phyloP scores from a whole-genome alignment of 2,329 filamentous ascomycete genomes.

The Sporothrix brunneoviolacea region DNA sequence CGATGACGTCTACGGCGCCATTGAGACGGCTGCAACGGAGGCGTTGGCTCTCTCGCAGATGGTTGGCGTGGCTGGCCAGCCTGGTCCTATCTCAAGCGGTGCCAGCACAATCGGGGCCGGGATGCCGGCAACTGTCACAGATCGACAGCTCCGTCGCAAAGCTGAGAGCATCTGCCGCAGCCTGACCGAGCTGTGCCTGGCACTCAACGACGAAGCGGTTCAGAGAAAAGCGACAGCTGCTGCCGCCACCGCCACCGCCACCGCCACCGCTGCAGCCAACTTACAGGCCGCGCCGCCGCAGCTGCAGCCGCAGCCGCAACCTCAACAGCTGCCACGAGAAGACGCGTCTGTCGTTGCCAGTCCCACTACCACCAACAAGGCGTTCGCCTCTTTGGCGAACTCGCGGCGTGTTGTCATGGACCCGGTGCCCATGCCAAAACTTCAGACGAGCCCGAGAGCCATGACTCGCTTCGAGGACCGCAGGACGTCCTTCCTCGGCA shows the following conservation, averaged over 20 bases:
- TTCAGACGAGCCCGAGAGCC: conserved; percentile 31
- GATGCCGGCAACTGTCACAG: conserved; percentile 48
- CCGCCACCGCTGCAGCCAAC: background rate
- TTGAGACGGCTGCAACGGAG: conserved; percentile 77
- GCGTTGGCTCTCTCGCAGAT: conserved; percentile 72
- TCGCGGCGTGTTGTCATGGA: conserved; percentile 11
- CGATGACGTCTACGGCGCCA: conserved; percentile 65
- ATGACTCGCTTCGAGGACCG: conserved; percentile 40
- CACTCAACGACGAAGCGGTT: conserved; percentile 58
- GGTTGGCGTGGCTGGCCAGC: conserved; percentile 66
- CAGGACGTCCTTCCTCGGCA: conserved; percentile 40
- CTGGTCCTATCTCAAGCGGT: conserved; percentile 60
- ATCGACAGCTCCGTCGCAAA: conserved; percentile 82
- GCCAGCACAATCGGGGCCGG: conserved; percentile 54
- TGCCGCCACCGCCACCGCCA: background rate
- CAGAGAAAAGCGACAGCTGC: conserved; percentile 27
- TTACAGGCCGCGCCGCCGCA: background rate
- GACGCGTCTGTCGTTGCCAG: conserved; percentile 15
- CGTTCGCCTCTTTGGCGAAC: conserved; percentile 12
- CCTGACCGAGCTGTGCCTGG: conserved; percentile 85
- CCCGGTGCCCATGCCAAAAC: conserved; percentile 23
- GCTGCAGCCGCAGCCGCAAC: conserved; percentile 13
- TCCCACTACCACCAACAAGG: conserved; percentile 11
- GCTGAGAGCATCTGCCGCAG: conserved; percentile 89
- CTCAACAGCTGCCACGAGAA: conserved; percentile 18